phyloP scores from a whole-genome alignment of 305 asterid genomes.

The Rubia tinctorum region DNA sequence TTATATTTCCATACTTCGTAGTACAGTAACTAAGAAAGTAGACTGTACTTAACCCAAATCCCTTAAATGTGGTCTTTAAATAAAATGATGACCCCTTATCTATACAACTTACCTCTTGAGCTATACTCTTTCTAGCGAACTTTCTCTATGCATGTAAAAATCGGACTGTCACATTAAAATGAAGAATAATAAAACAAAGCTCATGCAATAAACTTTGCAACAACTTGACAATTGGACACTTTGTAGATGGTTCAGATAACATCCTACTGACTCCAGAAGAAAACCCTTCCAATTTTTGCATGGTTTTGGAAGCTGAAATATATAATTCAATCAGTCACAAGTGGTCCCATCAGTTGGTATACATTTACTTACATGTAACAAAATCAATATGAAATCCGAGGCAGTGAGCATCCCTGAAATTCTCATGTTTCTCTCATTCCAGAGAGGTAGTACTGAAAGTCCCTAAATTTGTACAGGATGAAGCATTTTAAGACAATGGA shows the following conservation, averaged over 20 bases:
- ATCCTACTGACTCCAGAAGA: background rate
- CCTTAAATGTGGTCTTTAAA: no score
- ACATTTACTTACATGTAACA: slow-evolving; percentile 47
- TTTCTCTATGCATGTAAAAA: background rate
- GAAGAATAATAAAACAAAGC: background rate
- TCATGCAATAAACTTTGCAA: background rate
- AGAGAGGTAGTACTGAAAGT: slow-evolving; percentile 49
- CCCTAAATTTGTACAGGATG: slow-evolving; percentile 34
- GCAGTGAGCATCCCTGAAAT: slow-evolving; percentile 70
- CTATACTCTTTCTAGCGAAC: no score
- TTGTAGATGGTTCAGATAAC: no score
- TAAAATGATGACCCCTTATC: no score
- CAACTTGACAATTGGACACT: background rate
- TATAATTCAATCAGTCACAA: background rate
- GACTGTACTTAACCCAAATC: background rate
- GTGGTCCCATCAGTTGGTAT: slow-evolving; percentile 1
- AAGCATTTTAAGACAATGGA: slow-evolving; percentile 16
- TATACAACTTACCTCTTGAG: no score
- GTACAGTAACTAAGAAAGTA: background rate
- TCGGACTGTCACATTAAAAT: no score
- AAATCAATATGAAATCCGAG: slow-evolving; percentile 63
- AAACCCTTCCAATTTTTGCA: background rate
- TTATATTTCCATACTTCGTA: background rate
- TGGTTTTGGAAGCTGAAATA: slow-evolving; percentile 2
- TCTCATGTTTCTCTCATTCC: slow-evolving; percentile 42